Base-by-base conservation (phyloP, 2,329 filamentous ascomycete species). In the Fusarium liriodendri region DNA sequence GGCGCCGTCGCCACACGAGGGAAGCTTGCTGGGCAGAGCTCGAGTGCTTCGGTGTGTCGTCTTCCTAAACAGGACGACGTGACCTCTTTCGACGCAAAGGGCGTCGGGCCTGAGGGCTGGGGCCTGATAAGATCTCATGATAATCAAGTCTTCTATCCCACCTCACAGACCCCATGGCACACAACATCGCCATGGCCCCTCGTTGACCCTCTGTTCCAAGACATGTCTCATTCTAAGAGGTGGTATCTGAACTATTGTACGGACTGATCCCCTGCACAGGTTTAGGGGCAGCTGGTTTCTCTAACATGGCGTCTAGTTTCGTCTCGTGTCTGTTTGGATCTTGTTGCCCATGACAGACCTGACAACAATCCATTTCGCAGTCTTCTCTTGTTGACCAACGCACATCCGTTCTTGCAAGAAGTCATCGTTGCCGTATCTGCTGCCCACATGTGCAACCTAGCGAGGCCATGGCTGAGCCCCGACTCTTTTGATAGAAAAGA, bases 221-320 rank as follows among this genome's bases (percentile, higher is more conserved):
- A 89, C 82, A 70, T 91, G 85, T n/a, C 86, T 85, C 20, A 84
- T 86, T n/a, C 80, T 27, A 79, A 84, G 68, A 79, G 83, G 22
- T 79, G 82, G 68, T 85, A 84, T 64, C 76, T 85, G 16, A 80
- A 81, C 18, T 85, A 85, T 59, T 85, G 83, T 84, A 79, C 60
- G 77, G 22, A 37, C 14, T 52, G 37, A 20, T 22, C 27, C 20
- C n/a, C 16, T 14, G 50, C 22, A 63, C 32, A 37, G 22, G 35
- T 38, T 27, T n/a, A 38, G 18, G 14, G 11, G n/a, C 9, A 7
- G 29, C 50, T 45, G 38, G 62, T 27, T 14, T 60, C 61, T 58
- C 67, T 76, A 29, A 77, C 37, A 45, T 45, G 32, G 20, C 29
- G 38, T 33, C 40, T 63, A 89, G 85, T 87, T 79, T 78, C 86